Percentiles rank a stretch among this genome's conserved stretches.
phyloP scores from a whole-genome alignment of 192 early-diverging fungal genomes.

The Backusella liffmaniae region DNA sequence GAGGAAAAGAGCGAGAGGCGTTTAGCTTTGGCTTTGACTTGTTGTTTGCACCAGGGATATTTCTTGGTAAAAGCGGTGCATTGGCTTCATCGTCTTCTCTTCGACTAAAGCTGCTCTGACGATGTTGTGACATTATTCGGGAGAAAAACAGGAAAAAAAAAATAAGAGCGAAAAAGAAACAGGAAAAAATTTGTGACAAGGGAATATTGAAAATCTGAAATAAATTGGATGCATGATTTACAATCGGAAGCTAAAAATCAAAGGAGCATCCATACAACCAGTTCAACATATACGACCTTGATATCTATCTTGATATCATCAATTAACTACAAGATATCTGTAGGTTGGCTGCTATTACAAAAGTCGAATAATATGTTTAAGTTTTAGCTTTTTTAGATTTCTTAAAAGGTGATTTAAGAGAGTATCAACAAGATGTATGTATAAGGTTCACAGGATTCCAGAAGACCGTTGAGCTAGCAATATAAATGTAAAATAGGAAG shows the following conservation, averaged over 20 bases:
- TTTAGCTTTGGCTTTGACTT: neutral
- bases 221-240: neutral
- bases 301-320: no score
- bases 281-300: no score
- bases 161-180: neutral
- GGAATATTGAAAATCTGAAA: neutral
- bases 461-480: no score
- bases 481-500: no score
- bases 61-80: neutral
- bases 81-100: conserved; percentile 9
- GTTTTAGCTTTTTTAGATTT: neutral
- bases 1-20: conserved; percentile 13
- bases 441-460: no score
- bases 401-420: no score
- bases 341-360: no score
- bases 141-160: neutral
- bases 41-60: neutral
- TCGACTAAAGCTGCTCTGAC: neutral
- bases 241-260: neutral
- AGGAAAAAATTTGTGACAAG: neutral
- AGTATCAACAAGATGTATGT: no score
- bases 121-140: conserved; percentile 5
- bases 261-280: no score
- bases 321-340: neutral
- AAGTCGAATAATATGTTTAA: no score